These are phyloP conservation scores for Plectosphaerella plurivora DNA, from an alignment of 2,329 filamentous ascomycete species.

Conservation along the genomic window DNA sequence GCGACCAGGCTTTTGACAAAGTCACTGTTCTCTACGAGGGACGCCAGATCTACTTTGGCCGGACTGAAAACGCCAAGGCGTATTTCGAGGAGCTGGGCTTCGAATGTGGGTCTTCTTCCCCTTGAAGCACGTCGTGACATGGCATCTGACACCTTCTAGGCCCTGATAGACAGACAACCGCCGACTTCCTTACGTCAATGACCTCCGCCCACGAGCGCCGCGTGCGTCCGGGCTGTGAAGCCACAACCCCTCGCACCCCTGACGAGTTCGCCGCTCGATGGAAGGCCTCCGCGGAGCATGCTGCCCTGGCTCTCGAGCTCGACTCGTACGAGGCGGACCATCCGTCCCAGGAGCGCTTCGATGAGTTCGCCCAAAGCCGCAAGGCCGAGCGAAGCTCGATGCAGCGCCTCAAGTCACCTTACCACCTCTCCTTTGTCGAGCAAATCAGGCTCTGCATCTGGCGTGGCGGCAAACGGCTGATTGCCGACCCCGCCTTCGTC, in stretches of 20 bases:
- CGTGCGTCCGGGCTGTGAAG: slow-evolving; percentile 53
- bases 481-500: slow-evolving; percentile 60
- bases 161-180: slow-evolving; percentile 51
- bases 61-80: slow-evolving; percentile 47
- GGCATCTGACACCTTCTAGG: slow-evolving; percentile 2
- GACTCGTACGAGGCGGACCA: slow-evolving; percentile 2
- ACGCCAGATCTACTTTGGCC: slow-evolving; percentile 63
- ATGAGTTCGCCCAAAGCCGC: slow-evolving; percentile 9
- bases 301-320: slow-evolving; percentile 3
- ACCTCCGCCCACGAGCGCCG: slow-evolving; percentile 62
- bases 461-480: slow-evolving; percentile 62
- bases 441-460: slow-evolving; percentile 57
- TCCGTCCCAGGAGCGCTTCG: slow-evolving; percentile 4
- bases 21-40: slow-evolving; percentile 62
- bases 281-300: slow-evolving; percentile 5
- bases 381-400: slow-evolving; percentile 44
- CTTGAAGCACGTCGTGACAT: not conserved
- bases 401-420: slow-evolving; percentile 51
- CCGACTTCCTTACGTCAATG: slow-evolving; percentile 67
- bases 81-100: slow-evolving; percentile 54
- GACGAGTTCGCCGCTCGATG: slow-evolving; percentile 39
- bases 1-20: slow-evolving; percentile 50
- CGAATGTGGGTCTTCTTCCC: slow-evolving; percentile 34
- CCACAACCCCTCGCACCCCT: slow-evolving; percentile 47
- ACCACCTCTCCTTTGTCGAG: slow-evolving; percentile 59